phyloP scores from a whole-genome alignment of 2,329 filamentous ascomycete genomes.

The Purpureocillium takamizusanense region DNA sequence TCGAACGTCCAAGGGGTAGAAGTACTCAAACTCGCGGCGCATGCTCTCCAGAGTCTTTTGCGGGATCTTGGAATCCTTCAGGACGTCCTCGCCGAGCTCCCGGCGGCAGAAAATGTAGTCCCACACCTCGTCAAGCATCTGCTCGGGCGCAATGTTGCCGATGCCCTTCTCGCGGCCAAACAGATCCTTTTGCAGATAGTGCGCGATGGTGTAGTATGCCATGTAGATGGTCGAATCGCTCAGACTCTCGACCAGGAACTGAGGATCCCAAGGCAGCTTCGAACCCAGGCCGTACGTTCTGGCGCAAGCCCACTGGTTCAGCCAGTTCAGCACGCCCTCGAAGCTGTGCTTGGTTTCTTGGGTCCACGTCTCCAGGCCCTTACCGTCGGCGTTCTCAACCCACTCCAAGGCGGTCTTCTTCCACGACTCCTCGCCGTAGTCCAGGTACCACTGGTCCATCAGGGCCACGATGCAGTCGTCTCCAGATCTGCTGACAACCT shows the following conservation, averaged over 20 bases:
- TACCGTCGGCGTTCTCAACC: slow-evolving; percentile 57
- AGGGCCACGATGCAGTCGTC: slow-evolving; percentile 91
- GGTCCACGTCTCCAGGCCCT: slow-evolving; percentile 71
- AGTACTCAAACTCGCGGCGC: slow-evolving; percentile 92
- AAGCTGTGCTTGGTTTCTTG: slow-evolving; percentile 71
- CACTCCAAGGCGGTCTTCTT: slow-evolving; percentile 64
- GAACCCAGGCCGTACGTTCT: slow-evolving; percentile 88
- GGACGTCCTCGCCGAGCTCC: slow-evolving; percentile 56
- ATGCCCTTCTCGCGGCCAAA: slow-evolving; percentile 68
- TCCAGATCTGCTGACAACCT: slow-evolving; percentile 79
- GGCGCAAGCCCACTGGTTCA: slow-evolving; percentile 92
- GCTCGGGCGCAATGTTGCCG: slow-evolving; percentile 64
- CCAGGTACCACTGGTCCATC: slow-evolving; percentile 96
- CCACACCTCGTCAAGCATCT: slow-evolving; percentile 94
- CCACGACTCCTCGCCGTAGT: slow-evolving; percentile 91
- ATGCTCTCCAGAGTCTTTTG: slow-evolving; percentile 67
- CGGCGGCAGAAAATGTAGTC: slow-evolving; percentile 85
- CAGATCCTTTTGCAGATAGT: slow-evolving; percentile 71
- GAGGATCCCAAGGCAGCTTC: slow-evolving; percentile 86
- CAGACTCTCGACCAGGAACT: slow-evolving; percentile 86
- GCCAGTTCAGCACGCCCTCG: slow-evolving; percentile 79
- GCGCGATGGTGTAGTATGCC: slow-evolving; percentile 63
- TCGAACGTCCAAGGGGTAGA: slow-evolving; percentile 85
- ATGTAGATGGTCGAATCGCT: slow-evolving; percentile 91
- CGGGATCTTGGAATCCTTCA: slow-evolving; percentile 59